Evolutionary conservation across 306 rosid species (phyloP), one percentile per base, ranked within the genome.

Genomic region (Corylus heterophylla): DNA sequence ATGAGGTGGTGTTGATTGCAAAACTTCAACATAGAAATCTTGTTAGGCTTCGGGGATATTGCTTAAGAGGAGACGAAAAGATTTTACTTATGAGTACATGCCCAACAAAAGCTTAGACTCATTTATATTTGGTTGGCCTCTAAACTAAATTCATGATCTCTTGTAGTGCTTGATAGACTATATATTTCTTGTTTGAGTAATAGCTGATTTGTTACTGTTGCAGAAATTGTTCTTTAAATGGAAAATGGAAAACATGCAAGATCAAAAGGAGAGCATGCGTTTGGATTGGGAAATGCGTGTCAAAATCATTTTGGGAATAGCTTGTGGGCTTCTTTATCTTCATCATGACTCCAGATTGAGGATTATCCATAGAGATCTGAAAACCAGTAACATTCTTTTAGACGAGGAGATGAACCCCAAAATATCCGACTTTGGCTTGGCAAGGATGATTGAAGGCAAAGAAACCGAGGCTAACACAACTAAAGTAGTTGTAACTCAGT

Each of bases 291-390:
- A 63, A 16, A 72, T 12, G 17, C 78, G 68, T 37, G 39, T 73
- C 63, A 51, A 61, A 45, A 79, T 79, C 29, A 79, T 79, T 7
- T 1, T 79, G 72, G 78, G 74, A 73, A 29, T 68, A 1, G 74
- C 69, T 54, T 61, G 75, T 18, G 82, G 80, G 8, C 9, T 77
- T 14, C 52, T 76, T 50, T 84, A 80, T 84, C 64, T 80, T 4
- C 87, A 84, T 31, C 74, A 80, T 37, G 77, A 84, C 59, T 80
- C 76, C 0, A 80, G 84, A 13, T 42, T 80, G 74, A 73, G 17
- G 64, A 44, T 80, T 1, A 80, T 84, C 27, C 82, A 80, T 9
- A 76, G 79, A 18, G 77, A 84, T 16, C 4, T 76, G 42, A 80
- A 80, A 77, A 76, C 84, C 42, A 84, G 79, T 27, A 76, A 79